Percentiles rank a stretch among this genome's conserved stretches.
Evolutionary conservation across 495 filamentous ascomycete species (phyloP).

Genomic region (Massariosphaeria phaeospora): DNA sequence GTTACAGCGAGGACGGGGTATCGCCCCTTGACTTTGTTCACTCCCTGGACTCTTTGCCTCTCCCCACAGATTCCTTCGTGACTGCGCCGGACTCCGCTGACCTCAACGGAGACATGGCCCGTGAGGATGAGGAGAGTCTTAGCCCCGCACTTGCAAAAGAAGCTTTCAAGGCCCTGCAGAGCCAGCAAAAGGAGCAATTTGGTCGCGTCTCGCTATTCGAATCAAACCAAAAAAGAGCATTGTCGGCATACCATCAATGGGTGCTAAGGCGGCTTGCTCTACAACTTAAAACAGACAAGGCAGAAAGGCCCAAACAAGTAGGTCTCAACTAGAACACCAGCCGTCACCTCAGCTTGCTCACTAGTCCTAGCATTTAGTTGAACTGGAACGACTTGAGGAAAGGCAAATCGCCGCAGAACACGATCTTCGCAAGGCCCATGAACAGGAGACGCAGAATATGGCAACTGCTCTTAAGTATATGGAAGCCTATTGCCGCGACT

Average conservation of each 20-base stretch:
- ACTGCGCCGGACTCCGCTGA: background rate
- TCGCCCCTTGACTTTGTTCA: constrained; percentile 4
- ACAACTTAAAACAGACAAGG: constrained; percentile 8
- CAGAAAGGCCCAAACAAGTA: constrained; percentile 22
- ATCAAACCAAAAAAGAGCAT: constrained; percentile 21
- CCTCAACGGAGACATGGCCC: background rate
- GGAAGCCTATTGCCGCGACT: constrained; percentile 28
- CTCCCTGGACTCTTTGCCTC: background rate
- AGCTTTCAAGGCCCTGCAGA: constrained; percentile 7
- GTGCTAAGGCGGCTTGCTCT: constrained; percentile 6
- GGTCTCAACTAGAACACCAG: background rate
- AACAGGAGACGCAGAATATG: constrained; percentile 24
- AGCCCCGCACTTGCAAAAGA: constrained; percentile 17
- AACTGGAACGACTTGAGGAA: constrained; percentile 29
- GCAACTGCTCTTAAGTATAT: constrained; percentile 32
- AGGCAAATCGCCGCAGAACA: constrained; percentile 27
- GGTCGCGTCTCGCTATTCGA: constrained; percentile 24
- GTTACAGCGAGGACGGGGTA: constrained; percentile 17
- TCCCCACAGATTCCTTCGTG: background rate
- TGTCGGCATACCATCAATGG: constrained; percentile 16
- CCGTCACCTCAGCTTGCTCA: constrained; percentile 18
- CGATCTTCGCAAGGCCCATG: constrained; percentile 27
- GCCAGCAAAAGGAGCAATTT: constrained; percentile 25
- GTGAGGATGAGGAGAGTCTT: constrained; percentile 3
- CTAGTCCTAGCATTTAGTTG: constrained; percentile 12